Evolutionary conservation across 1,284 basidiomycete species (phyloP).

Genomic region (Waitea zeae): DNA sequence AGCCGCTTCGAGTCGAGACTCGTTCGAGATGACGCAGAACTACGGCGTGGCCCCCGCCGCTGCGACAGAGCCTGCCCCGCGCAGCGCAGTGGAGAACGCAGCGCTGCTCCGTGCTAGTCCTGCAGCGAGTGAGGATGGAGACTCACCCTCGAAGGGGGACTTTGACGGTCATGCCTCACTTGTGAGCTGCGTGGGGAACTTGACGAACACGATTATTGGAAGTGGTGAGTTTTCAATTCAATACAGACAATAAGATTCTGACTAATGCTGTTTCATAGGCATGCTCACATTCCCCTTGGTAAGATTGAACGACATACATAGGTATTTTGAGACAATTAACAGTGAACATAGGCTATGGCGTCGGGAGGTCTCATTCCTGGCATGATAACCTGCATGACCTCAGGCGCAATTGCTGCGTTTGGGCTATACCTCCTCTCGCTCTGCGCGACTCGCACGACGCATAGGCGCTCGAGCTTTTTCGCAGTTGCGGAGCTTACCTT

Average conservation of each 20-base stretch:
- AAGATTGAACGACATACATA: no score
- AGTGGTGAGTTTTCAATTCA: constrained; percentile 37
- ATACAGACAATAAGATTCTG: neutral
- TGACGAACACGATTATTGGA: constrained; percentile 79
- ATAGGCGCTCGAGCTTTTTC: constrained; percentile 76
- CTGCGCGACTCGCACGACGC: constrained; percentile 67
- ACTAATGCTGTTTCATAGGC: constrained; percentile 23
- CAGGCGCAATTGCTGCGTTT: constrained; percentile 65
- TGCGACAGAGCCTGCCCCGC: no score
- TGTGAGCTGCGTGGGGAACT: constrained; percentile 53
- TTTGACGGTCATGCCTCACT: constrained; percentile 44
- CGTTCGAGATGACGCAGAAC: no score
- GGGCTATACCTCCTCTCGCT: constrained; percentile 83
- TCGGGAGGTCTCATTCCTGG: constrained; percentile 79
- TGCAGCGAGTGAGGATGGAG: no score
- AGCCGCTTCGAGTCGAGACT: no score
- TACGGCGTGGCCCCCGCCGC: no score
- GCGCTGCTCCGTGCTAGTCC: no score
- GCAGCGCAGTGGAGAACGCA: no score
- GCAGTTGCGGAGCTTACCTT: constrained; percentile 77
- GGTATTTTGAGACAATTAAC: neutral
- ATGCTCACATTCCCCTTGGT: constrained; percentile 76
- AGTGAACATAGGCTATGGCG: constrained; percentile 49
- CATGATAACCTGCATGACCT: constrained; percentile 76
- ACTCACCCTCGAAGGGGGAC: no score